phyloP scores from a whole-genome alignment of 31 red algal species.

The Odonthalia washingtoniensis region DNA sequence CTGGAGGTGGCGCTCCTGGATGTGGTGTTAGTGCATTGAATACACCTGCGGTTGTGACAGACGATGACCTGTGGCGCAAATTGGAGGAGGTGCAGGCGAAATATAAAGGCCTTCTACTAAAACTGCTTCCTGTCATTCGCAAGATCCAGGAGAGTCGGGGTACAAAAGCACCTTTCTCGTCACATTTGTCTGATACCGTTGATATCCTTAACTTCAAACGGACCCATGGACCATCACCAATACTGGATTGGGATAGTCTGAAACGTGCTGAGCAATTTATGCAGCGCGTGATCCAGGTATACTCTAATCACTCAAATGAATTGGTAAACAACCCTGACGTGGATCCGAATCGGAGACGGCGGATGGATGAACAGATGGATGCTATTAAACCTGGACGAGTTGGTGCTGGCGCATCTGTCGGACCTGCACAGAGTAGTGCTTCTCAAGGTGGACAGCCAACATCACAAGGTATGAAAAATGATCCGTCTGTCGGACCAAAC shows the following conservation, averaged over 20 bases:
- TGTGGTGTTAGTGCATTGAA: too few relatives aligned
- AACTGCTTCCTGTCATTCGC: too few relatives aligned
- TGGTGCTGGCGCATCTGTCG: neutral
- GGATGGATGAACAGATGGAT: neutral
- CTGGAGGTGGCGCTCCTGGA: too few relatives aligned
- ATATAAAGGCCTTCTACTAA: too few relatives aligned
- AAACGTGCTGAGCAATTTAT: neutral
- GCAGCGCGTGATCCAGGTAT: neutral
- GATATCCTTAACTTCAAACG: neutral
- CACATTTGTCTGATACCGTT: neutral
- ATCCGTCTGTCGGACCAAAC: neutral
- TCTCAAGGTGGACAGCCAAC: neutral
- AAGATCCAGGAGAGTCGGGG: too few relatives aligned
- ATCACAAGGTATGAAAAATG: neutral
- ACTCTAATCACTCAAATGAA: neutral
- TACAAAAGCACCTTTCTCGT: too few relatives aligned
- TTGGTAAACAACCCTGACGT: neutral
- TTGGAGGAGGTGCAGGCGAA: too few relatives aligned
- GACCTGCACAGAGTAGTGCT: neutral
- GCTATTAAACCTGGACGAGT: neutral
- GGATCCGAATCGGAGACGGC: neutral
- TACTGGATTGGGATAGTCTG: neutral
- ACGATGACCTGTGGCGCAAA: too few relatives aligned
- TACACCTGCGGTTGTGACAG: too few relatives aligned
- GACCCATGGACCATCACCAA: neutral